Base-by-base conservation (phyloP, 2,329 filamentous ascomycete genomes). In the Exophiala bonariae region DNA sequence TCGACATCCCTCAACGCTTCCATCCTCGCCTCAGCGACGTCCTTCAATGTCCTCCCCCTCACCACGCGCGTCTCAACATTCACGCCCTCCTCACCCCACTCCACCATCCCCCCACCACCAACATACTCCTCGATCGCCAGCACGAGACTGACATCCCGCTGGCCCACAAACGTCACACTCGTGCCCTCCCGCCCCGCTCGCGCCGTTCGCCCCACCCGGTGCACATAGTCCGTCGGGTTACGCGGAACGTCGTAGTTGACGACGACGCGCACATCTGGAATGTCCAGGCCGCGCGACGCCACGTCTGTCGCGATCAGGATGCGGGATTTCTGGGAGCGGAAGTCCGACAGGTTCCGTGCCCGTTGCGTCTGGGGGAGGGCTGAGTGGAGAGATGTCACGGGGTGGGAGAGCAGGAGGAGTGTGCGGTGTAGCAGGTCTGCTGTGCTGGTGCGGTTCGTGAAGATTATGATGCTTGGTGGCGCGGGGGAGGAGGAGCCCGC, bases 201-300 rank as follows among this genome's bases (percentile, higher is more conserved):
- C 3, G 93, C 93, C 10, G 93, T 99, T 70, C 93, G 86, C 66
- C 93, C 93, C 41, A 96, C 92, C 10, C 93, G 83, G 72, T 99
- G 93, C 57, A 99, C 93, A 67, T 99, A 99, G 69, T 96, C 92
- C 66, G 96, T 91, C 3, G 92, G 89, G 63, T 96, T 89, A n/a
- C 92, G 83, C 0, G 93, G 93, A 1, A 99, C 82, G 64, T 99
- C 93, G 69, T 91, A 99, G 70, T 99, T 97, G 63, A 99, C 74
- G 2, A 99, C 93, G 13, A 97, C 71, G 44, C 81, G 85, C 5
- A 97, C 92, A 58, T 90, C 87, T 1, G 92, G 92, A 52, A 99
- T 96, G 71, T 99, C 93, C 3, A 99, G 80, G 77, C 93, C 93
- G 66, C 93, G 82, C 16, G 90, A 88, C 1, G 93, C 93, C 11